These are phyloP conservation scores for Venturia aucupariae DNA, from an alignment of 2,329 filamentous ascomycete genomes.

Conservation along the genomic window DNA sequence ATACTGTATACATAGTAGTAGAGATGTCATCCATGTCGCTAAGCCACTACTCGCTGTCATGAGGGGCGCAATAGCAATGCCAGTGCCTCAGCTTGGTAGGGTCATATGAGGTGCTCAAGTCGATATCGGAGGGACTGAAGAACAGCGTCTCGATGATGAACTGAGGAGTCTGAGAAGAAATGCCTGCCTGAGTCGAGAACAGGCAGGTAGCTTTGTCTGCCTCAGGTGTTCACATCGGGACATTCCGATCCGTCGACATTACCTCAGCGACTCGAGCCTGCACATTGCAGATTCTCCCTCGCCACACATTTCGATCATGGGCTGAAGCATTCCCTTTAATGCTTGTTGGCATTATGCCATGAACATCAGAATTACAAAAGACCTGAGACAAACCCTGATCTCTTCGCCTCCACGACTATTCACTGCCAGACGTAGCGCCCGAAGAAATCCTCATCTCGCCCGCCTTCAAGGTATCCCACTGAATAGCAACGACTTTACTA, in stretches of 20 bases:
- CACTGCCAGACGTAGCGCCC: not conserved
- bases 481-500: not conserved
- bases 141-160: not conserved
- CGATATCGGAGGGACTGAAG: conserved; percentile 2
- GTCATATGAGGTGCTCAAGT: not conserved
- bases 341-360: conserved; percentile 3
- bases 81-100: not conserved
- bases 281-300: not conserved
- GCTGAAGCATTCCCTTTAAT: not conserved
- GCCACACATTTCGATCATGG: not conserved
- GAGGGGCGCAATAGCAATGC: not conserved
- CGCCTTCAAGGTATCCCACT: not conserved
- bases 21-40: no score
- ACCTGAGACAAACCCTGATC: not conserved
- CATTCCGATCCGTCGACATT: not conserved
- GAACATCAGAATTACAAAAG: not conserved
- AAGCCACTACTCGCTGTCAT: no score
- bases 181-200: not conserved
- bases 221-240: not conserved
- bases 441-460: not conserved
- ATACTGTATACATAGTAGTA: no score
- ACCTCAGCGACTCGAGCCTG: not conserved
- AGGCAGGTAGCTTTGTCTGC: not conserved
- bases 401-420: not conserved
- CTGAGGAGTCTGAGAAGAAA: no score